These are phyloP conservation scores for Hyaloscypha bicolor DNA, from an alignment of 495 filamentous ascomycete genomes.

Conservation along the genomic window DNA sequence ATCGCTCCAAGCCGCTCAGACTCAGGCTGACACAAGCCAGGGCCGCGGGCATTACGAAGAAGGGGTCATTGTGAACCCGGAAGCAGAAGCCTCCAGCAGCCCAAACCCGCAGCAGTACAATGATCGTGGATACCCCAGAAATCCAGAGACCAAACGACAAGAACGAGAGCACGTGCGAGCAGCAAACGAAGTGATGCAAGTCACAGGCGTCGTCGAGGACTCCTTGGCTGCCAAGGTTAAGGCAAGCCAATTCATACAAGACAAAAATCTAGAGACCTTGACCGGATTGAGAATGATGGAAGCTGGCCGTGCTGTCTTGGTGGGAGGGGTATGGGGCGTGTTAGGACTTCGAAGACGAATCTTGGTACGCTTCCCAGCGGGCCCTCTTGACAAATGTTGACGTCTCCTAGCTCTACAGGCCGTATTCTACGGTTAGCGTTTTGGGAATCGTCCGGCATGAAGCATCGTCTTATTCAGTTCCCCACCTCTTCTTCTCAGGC, in stretches of 20 bases:
- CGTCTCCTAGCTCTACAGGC: slow-evolving; percentile 47
- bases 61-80: slow-evolving; percentile 44
- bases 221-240: slow-evolving; percentile 20
- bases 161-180: slow-evolving; percentile 54
- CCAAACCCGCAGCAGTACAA: slow-evolving; percentile 66
- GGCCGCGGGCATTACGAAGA: slow-evolving; percentile 75
- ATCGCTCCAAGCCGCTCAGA: neutral
- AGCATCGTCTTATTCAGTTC: slow-evolving; percentile 33
- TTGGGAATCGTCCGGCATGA: slow-evolving; percentile 38
- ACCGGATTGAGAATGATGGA: slow-evolving; percentile 43
- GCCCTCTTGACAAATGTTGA: neutral
- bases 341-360: slow-evolving; percentile 53
- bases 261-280: slow-evolving; percentile 30
- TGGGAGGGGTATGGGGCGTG: slow-evolving; percentile 54
- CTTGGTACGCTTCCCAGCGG: slow-evolving; percentile 39
- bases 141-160: slow-evolving; percentile 54
- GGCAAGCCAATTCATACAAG: neutral
- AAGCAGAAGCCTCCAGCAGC: slow-evolving; percentile 23
- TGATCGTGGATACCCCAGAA: slow-evolving; percentile 68
- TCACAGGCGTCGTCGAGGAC: slow-evolving; percentile 45
- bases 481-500: slow-evolving; percentile 22
- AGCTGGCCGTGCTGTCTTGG: slow-evolving; percentile 40
- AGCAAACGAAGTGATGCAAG: slow-evolving; percentile 60
- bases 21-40: slow-evolving; percentile 37
- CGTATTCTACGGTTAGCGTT: slow-evolving; percentile 44